A percentile compares a stretch with the other conserved stretches of the same genome.
These are phyloP conservation scores for Cladosporium sphaerospermum DNA, from an alignment of 2,329 filamentous ascomycete genomes.

Conservation along the genomic window DNA sequence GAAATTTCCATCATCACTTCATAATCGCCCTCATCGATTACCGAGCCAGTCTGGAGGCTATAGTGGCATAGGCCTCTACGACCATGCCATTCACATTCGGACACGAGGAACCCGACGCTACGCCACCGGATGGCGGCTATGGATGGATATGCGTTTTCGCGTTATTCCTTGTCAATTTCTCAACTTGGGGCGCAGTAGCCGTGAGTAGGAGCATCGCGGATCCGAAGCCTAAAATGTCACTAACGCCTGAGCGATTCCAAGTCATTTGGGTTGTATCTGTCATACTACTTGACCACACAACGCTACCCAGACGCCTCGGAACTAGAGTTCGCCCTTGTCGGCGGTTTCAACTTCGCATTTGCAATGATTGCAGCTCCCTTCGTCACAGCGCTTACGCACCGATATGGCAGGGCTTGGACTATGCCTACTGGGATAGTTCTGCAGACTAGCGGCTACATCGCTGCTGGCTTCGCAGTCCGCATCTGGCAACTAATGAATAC, in stretches of 20 bases:
- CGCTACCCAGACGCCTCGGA: conserved; percentile 31
- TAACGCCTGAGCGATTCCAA: conserved; percentile 9
- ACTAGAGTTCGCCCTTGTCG: conserved; percentile 37
- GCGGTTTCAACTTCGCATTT: conserved; percentile 33
- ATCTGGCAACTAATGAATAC: conserved; percentile 37
- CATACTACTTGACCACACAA: conserved; percentile 35
- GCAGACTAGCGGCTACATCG: conserved; percentile 27
- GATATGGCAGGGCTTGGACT: conserved; percentile 21
- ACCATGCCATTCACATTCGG: conserved; percentile 1
- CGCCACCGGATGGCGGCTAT: conserved; percentile 27
- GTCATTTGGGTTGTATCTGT: conserved; percentile 40
- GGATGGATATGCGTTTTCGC: conserved; percentile 28
- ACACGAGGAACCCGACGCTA: not conserved
- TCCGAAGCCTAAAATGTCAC: not conserved
- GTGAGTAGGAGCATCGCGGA: not conserved
- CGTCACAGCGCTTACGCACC: conserved; percentile 26
- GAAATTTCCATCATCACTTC: not conserved
- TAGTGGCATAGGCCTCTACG: not conserved
- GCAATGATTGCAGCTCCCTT: conserved; percentile 32
- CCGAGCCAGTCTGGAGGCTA: not conserved
- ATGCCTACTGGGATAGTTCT: conserved; percentile 31
- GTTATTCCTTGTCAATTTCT: conserved; percentile 23
- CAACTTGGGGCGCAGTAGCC: conserved; percentile 22
- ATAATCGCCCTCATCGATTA: not conserved
- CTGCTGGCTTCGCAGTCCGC: conserved; percentile 28